Base-by-base conservation (phyloP, 345 rosid species). In the Passiflora organensis region DNA sequence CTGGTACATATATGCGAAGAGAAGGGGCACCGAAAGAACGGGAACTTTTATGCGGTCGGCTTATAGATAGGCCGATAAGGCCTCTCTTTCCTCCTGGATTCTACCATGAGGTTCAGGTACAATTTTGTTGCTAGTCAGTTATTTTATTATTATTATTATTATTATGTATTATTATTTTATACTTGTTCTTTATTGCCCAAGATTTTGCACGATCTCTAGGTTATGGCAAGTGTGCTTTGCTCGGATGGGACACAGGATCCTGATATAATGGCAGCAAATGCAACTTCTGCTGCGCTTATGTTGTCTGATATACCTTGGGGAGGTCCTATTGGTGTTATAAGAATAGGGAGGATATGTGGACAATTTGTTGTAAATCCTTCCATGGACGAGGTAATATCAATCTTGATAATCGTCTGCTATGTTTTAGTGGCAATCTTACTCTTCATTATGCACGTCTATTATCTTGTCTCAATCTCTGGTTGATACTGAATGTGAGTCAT, bases 11-110 rank as follows among this genome's bases (percentile, higher is more conserved):
- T 53, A 84, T 82, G 85, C 66, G 96, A 54, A 82, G 99, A 59
- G 96, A 93, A 68, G 96, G 99, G 51, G 94, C 95, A 58, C 96
- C 96, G 9, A 86, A 84, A 69, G 96, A 93, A 55, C 83, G 96
- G 13, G 99, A 93, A 57, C 95, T 93, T 50, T 74, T 89, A 60
- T 81, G 88, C 66, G 99, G 96, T 43, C 83, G 96, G 59, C 58
- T 93, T 38, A 84, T 89, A 68, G 99, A 93, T 75, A 67, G 96
- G 54, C 95, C 98, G 6, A 84, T 91, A 28, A 77, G 98, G 46
- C 95, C 98, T 5, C 79, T 91, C 44, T 91, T 91, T 74, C 95
- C 98, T 36, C 22, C 77, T 59, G 98, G 96, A 60, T 91, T 91
- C 80, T 91, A 84, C 74, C 95, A 91, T 63, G 98, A 88, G 51